A percentile compares a stretch with the other conserved stretches of the same genome.
Conservation (phyloP, 2,329 filamentous ascomycete species). For the Fusarium solani-melongenae region DNA sequence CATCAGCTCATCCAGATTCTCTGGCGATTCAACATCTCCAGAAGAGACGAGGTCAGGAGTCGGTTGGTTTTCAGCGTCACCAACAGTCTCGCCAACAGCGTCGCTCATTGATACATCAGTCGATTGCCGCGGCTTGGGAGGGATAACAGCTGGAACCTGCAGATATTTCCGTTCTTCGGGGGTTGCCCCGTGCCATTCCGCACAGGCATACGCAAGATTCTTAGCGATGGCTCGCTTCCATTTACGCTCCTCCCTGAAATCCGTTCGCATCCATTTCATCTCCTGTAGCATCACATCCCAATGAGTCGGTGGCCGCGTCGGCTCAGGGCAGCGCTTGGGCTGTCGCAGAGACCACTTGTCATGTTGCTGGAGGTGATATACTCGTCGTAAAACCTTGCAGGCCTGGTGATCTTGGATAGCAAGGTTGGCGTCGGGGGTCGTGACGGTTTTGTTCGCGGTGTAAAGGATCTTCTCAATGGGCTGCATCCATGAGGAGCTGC, state of each 20-base stretch:
- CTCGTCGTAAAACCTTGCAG: conserved; percentile 84
- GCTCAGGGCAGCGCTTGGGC: conserved; percentile 85
- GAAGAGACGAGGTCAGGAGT: conserved; percentile 77
- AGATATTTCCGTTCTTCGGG: conserved; percentile 72
- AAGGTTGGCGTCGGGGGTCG: conserved; percentile 84
- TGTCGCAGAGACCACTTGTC: conserved; percentile 95
- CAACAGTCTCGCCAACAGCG: conserved; percentile 42
- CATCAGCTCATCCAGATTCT: conserved; percentile 53
- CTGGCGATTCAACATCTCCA: conserved; percentile 68
- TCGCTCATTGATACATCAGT: conserved; percentile 51
- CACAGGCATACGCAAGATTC: conserved; percentile 84
- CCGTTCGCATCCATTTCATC: conserved; percentile 98
- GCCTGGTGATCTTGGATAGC: conserved; percentile 89
- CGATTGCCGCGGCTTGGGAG: conserved; percentile 50
- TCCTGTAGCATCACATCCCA: conserved; percentile 90
- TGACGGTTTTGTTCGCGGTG: conserved; percentile 89
- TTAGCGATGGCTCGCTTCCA: conserved; percentile 89
- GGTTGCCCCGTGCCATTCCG: conserved; percentile 78
- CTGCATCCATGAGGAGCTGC: conserved; percentile 69
- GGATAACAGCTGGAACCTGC: conserved; percentile 71
- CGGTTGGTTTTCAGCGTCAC: conserved; percentile 56
- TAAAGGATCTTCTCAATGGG: conserved; percentile 78
- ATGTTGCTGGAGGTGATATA: conserved; percentile 90
- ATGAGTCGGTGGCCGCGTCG: conserved; percentile 79
- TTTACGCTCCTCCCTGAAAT: conserved; percentile 93